Evolutionary conservation across 345 rosid genomes (phyloP), one percentile per base, ranked within the genome.

Genomic region (Euphorbia tirucalli): DNA sequence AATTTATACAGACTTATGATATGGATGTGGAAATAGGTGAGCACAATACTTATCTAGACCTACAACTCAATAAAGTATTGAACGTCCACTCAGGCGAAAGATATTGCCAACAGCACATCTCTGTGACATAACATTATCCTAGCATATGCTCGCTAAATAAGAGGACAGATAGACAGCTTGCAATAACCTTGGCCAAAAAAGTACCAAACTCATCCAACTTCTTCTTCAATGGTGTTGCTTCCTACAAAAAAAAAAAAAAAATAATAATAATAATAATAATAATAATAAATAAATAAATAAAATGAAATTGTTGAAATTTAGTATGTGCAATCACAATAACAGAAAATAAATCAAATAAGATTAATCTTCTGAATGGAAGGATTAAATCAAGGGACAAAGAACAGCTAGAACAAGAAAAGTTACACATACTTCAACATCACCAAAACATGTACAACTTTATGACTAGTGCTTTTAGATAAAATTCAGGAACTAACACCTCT

Each of bases 131-230:
- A 41, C 24, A 50, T 52, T 4, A 35, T 19, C 21, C 35, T n/a
- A 35, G 49, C 54, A 48, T 3, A 44, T 27, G 49, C 39, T 22
- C 25, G 68, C 27, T 61, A 27, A 59, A 7, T 4, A 18, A 55
- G 66, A 11, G n/a, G 57, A n/a, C n/a, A 16, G 43, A 74, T 60
- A 75, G 76, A 43, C 19, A 1, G 39, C n/a, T 31, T 41, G 68
- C 24, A 67, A 62, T 85, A 75, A 94, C 99, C 98, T 95, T 95
- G 24, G 99, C 99, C 85, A 95, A 86, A 77, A 95, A 92, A 78
- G 93, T 86, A 66, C 98, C 98, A 85, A 95, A 95, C 83, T 95
- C 99, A 81, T 95, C 99, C 85, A 95, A 83, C 79, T 95, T 92
- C 90, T 85, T 95, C 84, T 95, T 95, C 86, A 95, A 78, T 68